Evolutionary conservation across 2,329 filamentous ascomycete genomes (phyloP).

Genomic region (Chaetomium sp.): DNA sequence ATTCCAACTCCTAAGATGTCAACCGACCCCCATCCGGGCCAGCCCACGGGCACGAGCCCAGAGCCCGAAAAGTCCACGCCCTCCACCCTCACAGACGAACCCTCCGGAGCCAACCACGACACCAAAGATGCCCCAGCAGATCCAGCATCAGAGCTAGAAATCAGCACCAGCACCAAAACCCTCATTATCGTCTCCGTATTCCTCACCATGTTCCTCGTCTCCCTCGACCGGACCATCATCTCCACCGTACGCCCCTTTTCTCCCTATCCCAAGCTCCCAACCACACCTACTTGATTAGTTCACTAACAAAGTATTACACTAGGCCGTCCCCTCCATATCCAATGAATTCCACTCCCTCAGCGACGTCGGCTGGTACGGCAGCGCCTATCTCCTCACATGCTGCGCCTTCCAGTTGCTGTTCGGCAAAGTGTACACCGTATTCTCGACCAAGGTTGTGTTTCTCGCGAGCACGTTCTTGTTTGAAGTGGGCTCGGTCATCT

Average conservation of each 20-base stretch:
- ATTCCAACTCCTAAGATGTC: no score
- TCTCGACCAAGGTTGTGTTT: conserved; percentile 25
- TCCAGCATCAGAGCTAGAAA: no score
- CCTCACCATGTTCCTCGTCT: conserved; percentile 19
- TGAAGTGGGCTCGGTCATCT: conserved; percentile 31
- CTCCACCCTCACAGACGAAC: no score
- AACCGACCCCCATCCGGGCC: no score
- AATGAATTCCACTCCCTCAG: conserved; percentile 17
- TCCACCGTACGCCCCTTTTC: conserved; percentile 6
- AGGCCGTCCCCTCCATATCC: conserved; percentile 18
- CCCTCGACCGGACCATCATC: conserved; percentile 16
- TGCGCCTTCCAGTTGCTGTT: conserved; percentile 30
- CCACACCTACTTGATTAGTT: background rate
- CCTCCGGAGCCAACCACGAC: no score
- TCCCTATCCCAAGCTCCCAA: background rate
- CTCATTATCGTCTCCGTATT: conserved; percentile 10
- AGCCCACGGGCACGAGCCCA: no score
- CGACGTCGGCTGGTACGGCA: conserved; percentile 19
- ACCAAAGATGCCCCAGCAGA: no score
- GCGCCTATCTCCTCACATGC: conserved; percentile 20
- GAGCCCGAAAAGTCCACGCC: no score
- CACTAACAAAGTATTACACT: background rate
- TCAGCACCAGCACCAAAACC: background rate
- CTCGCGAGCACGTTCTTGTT: conserved; percentile 26
- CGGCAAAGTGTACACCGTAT: conserved; percentile 31